Base-by-base conservation (phyloP, 2,329 filamentous ascomycete species). In the Neonectria hederae region DNA sequence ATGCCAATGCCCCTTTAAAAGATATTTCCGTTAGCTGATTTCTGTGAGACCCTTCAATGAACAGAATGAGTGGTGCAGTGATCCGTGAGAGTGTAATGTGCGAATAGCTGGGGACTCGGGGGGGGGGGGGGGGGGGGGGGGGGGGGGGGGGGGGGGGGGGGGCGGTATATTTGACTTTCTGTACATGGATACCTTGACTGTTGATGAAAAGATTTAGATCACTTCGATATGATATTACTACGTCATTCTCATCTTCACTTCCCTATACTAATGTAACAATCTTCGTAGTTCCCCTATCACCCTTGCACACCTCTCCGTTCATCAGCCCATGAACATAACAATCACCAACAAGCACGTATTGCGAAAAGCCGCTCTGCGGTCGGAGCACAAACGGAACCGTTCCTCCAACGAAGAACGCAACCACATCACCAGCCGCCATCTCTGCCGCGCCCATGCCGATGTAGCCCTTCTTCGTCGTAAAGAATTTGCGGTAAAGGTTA, bases 291-390 rank as follows among this genome's bases (percentile, higher is more conserved):
- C 35, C 52, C 19, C 40, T 56, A 5, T 35, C 21, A 7, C 22
- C 59, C 24, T 21, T 43, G 10, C 45, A 26, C 5, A 30, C 59
- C 45, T 62, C 59, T 21, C 59, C 59, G 5, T 55, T 48, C 59
- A 62, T 62, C 52, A 52, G 7, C n/a, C 45, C 59, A 38, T 62
- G 53, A 10, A 54, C 45, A 11, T 55, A 62, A 38, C 59, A 62
- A 13, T 62, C 52, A 17, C 42, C 35, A 2, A 62, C 22, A 38
- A 62, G 19, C 26, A 43, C 26, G 11, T 55, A 56, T 5, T 45
- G 42, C 30, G 35, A 38, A 40, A 24, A 10, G 10, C 21, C 14
- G 1, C 13, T 24, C 10, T 45, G 35, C 9, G 42, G 52, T 2
- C 59, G 43, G 2, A 61, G 51, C 42, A 61, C 40, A 14, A 55